A percentile compares a stretch with the other conserved stretches of the same genome.
Evolutionary conservation across 2,329 filamentous ascomycete genomes (phyloP).

Genomic region (Fusarium sp.): DNA sequence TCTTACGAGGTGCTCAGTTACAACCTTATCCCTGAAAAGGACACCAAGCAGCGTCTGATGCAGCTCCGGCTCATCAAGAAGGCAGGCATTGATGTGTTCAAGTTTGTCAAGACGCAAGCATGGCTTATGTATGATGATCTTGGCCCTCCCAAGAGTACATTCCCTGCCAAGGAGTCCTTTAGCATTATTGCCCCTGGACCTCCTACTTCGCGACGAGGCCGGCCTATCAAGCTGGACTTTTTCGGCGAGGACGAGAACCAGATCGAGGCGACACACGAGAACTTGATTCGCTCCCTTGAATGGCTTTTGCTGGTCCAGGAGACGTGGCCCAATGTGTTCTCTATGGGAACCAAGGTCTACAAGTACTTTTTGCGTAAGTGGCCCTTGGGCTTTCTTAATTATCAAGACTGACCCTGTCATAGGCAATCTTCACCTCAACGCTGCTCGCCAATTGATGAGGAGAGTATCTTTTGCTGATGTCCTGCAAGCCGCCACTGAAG

Average conservation of each 20-base stretch:
- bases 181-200: constrained; percentile 59
- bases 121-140: constrained; percentile 62
- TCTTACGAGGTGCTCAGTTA: constrained; percentile 78
- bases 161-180: constrained; percentile 58
- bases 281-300: constrained; percentile 81
- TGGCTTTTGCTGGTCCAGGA: constrained; percentile 84
- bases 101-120: constrained; percentile 78
- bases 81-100: constrained; percentile 76
- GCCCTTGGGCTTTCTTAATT: background rate
- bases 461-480: constrained; percentile 63
- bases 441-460: constrained; percentile 64
- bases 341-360: constrained; percentile 77
- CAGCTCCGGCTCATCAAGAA: constrained; percentile 80
- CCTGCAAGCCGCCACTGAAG: constrained; percentile 53
- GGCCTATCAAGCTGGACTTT: constrained; percentile 76
- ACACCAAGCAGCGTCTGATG: constrained; percentile 70
- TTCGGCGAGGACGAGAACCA: constrained; percentile 69
- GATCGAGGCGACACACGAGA: constrained; percentile 71
- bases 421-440: constrained; percentile 64
- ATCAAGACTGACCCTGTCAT: constrained; percentile 14
- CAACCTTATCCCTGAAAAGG: constrained; percentile 79
- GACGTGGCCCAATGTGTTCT: constrained; percentile 77
- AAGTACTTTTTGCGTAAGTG: constrained; percentile 84
- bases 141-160: constrained; percentile 44
- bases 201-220: constrained; percentile 56